These are phyloP conservation scores for Nakazawaea anatomiae DNA, from an alignment of 805 yeast species.

Conservation along the genomic window DNA sequence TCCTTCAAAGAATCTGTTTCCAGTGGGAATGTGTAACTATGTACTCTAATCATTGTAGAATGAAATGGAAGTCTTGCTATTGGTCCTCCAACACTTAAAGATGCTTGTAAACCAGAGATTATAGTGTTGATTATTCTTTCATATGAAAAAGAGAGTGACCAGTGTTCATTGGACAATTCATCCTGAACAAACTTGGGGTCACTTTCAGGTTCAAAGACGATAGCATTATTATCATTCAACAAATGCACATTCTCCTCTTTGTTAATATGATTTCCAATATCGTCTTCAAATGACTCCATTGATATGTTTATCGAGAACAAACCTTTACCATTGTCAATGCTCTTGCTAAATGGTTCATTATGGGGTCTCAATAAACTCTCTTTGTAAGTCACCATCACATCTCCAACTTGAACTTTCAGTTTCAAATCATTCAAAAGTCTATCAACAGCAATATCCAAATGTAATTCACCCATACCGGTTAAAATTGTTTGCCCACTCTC, in stretches of 20 bases:
- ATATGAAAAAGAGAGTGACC: slow-evolving; percentile 43
- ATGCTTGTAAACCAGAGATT: slow-evolving; percentile 52
- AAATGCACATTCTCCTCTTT: slow-evolving; percentile 34
- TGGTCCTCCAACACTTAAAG: slow-evolving; percentile 65
- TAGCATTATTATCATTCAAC: slow-evolving; percentile 40
- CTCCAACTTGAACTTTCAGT: slow-evolving; percentile 76
- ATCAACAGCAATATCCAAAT: slow-evolving; percentile 81
- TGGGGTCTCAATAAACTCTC: slow-evolving; percentile 45
- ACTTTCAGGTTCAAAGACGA: slow-evolving; percentile 27
- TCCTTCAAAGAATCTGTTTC: slow-evolving; percentile 36
- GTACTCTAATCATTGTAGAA: slow-evolving; percentile 51
- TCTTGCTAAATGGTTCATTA: slow-evolving; percentile 13
- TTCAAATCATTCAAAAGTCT: slow-evolving; percentile 75
- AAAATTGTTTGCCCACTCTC: slow-evolving; percentile 85
- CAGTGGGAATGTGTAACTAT: slow-evolving; percentile 45
- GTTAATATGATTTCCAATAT: slow-evolving; percentile 21
- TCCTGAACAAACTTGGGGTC: slow-evolving; percentile 19
- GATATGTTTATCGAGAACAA: slow-evolving; percentile 20
- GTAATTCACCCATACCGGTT: slow-evolving; percentile 97
- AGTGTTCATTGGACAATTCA: slow-evolving; percentile 20
- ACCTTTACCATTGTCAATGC: slow-evolving; percentile 12
- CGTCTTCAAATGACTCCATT: slow-evolving; percentile 26
- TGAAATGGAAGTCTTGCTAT: slow-evolving; percentile 51
- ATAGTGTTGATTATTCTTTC: slow-evolving; percentile 50
- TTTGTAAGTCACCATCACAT: slow-evolving; percentile 84